Evolutionary conservation across 495 filamentous ascomycete species (phyloP), one percentile per base, ranked within the genome.

Genomic region (Chaetomium fimeti): DNA sequence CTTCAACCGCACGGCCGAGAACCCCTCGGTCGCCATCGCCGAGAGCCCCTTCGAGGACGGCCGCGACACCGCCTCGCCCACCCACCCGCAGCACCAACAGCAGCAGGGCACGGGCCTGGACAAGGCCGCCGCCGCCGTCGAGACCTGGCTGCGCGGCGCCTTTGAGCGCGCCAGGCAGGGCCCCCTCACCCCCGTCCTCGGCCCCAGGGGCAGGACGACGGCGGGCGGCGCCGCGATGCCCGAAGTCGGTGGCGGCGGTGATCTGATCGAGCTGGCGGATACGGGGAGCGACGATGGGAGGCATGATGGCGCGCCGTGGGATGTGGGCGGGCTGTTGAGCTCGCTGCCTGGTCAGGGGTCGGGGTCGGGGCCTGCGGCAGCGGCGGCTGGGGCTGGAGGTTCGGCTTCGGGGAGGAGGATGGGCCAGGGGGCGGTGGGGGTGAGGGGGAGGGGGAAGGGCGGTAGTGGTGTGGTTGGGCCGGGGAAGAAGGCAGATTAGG

Each of bases 221-320:
- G 38, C 76, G 68, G 68, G 78, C 63, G 28, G 18, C 3, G 27
- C 6, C 4, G 48, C 32, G 29, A 29, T 52, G 16, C 38, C 24
- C 6, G 72, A 72, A 15, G 77, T 75, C 12, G 70, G 74, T 9
- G 86, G 87, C 12, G 70, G 74, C 8, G 86, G 87, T 0, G 93
- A 97, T 76, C 74, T 97, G 60, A 97, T 98, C 69, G 93, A 98
- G 76, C 77, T 98, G 60, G 83, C 86, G 42, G 89, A 93, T 72
- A 73, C 80, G 60, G 76, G 76, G 24, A 83, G 82, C 67, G 82
- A 83, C 57, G 83, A 84, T 58, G 83, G 78, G 48, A 68, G 78
- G 55, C 61, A 65, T 15, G 36, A 71, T 42, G 24, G 57, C 43
- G 28, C 58, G 29, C 42, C 53, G 48, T 24, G 57, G 62, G 36